Percentiles rank a stretch among this genome's conserved stretches.
Evolutionary conservation across 805 yeast species (phyloP).

Genomic region (Kluyveromyces aestuarii): DNA sequence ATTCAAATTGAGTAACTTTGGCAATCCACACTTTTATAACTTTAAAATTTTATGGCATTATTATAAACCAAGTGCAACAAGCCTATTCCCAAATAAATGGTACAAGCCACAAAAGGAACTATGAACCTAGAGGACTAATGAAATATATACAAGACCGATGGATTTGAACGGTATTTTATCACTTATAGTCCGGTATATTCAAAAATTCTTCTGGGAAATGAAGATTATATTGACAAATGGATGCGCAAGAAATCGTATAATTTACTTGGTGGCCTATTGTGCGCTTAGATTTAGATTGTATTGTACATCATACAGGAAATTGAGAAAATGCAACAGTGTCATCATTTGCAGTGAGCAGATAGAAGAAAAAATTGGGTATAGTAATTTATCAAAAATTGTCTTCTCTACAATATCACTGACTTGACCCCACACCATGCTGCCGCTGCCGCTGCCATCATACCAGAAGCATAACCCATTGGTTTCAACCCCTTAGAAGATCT

Average conservation of each 20-base stretch:
- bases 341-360: neutral
- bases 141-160: slow-evolving; percentile 2
- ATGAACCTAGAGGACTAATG: neutral
- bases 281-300: neutral
- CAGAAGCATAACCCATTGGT: slow-evolving; percentile 85
- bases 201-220: neutral
- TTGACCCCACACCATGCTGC: slow-evolving; percentile 89
- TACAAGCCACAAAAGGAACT: neutral
- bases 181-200: neutral
- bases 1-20: neutral
- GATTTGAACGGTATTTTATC: neutral
- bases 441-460: slow-evolving; percentile 79
- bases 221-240: neutral
- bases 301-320: slow-evolving; percentile 2
- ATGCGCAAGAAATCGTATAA: neutral
- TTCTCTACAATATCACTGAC: slow-evolving; percentile 16
- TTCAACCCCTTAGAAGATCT: slow-evolving; percentile 75
- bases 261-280: neutral
- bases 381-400: neutral
- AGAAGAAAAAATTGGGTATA: neutral
- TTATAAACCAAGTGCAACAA: neutral
- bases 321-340: slow-evolving; percentile 1
- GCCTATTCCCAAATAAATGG: neutral
- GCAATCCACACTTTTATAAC: neutral
- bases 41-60: neutral